phyloP scores from a whole-genome alignment of 768 basidiomycete species.

The Phanerochaete carnosa region DNA sequence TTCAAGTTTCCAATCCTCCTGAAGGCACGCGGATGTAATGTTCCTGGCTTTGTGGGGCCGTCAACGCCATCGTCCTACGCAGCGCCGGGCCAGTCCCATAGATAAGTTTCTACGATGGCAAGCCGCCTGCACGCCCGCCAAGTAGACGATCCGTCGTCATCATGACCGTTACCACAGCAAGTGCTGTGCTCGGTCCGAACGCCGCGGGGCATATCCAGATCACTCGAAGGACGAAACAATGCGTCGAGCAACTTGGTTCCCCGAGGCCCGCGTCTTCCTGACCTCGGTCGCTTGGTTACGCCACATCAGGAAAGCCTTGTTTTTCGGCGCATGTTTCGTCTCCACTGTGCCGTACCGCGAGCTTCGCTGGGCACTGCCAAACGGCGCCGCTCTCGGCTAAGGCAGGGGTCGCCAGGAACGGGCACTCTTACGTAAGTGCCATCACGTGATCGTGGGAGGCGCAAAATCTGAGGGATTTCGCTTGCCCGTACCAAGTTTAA shows the following conservation, averaged over 20 bases:
- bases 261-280: neutral
- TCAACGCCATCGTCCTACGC: neutral
- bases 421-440: no score
- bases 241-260: neutral
- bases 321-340: neutral
- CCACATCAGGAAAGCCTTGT: neutral
- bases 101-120: no score
- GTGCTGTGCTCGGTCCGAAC: no score
- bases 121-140: no score
- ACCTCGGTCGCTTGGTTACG: neutral
- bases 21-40: neutral
- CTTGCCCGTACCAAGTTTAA: no score
- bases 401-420: no score
- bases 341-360: neutral
- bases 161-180: neutral
- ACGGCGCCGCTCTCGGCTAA: no score
- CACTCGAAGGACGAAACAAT: neutral
- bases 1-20: neutral
- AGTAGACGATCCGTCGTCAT: neutral
- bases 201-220: no score
- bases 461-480: no score
- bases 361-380: no score
- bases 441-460: no score
- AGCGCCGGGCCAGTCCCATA: no score
- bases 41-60: neutral